Percentiles rank a stretch among this genome's conserved stretches.
Evolutionary conservation across 2,329 filamentous ascomycete species (phyloP).

Genomic region (Aspergillus hortae): DNA sequence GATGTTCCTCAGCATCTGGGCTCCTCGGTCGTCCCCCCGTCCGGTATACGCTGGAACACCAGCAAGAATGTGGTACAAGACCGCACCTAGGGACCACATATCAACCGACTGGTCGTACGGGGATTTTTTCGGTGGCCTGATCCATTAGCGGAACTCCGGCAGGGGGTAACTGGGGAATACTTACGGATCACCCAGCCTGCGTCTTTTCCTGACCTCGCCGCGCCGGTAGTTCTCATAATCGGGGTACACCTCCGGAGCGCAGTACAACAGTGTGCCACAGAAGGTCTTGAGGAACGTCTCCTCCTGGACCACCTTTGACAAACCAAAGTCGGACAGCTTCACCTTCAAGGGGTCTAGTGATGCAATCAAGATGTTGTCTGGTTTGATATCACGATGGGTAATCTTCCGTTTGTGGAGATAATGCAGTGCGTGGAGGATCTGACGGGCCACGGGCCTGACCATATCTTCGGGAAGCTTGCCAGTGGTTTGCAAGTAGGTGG

Average conservation of each 20-base stretch:
- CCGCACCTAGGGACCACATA: conserved; percentile 92
- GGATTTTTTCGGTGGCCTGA: conserved; percentile 47
- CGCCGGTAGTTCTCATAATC: conserved; percentile 67
- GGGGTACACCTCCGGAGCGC: conserved; percentile 92
- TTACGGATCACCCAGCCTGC: conserved; percentile 51
- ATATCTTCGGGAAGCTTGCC: conserved; percentile 64
- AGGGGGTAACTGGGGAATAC: conserved; percentile 15
- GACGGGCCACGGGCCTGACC: conserved; percentile 65
- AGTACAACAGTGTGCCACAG: conserved; percentile 92
- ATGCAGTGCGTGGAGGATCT: conserved; percentile 72
- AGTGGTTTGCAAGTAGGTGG: conserved; percentile 62
- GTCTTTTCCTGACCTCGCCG: conserved; percentile 59
- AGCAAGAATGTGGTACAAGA: conserved; percentile 83
- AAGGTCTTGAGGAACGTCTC: conserved; percentile 95
- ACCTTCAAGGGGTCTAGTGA: conserved; percentile 70
- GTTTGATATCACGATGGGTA: conserved; percentile 97
- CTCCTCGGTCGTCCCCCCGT: conserved; percentile 69
- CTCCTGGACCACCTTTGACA: conserved; percentile 90
- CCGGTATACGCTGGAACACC: conserved; percentile 77
- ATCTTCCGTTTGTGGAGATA: conserved; percentile 88
- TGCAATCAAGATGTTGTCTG: conserved; percentile 90
- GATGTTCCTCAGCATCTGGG: conserved; percentile 73
- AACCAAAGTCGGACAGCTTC: conserved; percentile 92
- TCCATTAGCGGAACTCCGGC: conserved; percentile 15
- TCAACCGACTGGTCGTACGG: conserved; percentile 91